Conservation (phyloP, 2,329 filamentous ascomycete genomes). For the Lasiodiplodia gonubiensis region DNA sequence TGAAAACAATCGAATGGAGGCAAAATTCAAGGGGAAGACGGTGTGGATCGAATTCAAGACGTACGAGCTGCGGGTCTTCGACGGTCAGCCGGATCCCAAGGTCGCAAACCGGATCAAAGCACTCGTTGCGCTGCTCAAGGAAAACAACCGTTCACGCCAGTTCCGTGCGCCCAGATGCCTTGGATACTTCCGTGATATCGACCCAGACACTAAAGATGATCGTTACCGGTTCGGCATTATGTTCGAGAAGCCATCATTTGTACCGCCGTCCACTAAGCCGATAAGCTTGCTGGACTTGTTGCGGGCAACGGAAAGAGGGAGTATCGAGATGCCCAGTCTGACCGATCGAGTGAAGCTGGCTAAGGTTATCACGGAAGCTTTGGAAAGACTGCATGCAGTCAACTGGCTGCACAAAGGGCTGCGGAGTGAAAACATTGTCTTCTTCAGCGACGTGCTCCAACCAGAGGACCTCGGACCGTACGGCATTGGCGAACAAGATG, state of each 20-base stretch:
- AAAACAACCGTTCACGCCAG: conserved; percentile 35
- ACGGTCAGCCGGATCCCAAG: conserved; percentile 37
- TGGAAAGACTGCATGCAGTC: conserved; percentile 62
- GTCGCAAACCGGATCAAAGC: conserved; percentile 41
- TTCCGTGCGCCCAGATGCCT: conserved; percentile 45
- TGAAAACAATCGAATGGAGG: conserved; percentile 39
- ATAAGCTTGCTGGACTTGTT: conserved; percentile 58
- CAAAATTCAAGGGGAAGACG: conserved; percentile 33
- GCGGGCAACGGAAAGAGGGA: conserved; percentile 29
- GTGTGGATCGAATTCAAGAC: conserved; percentile 50
- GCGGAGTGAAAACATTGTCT: conserved; percentile 60
- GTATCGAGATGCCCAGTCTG: conserved; percentile 52
- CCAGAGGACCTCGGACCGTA: not conserved
- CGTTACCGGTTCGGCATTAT: conserved; percentile 58
- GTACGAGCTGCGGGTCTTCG: conserved; percentile 36
- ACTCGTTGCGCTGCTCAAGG: conserved; percentile 42
- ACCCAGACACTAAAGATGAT: conserved; percentile 33
- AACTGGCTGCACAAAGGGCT: conserved; percentile 66
- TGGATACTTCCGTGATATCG: conserved; percentile 44
- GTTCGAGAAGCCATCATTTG: conserved; percentile 56
- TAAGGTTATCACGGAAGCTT: conserved; percentile 57
- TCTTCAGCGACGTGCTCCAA: conserved; percentile 48
- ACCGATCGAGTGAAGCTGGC: conserved; percentile 60
- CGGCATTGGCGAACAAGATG: not conserved
- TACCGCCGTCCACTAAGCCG: conserved; percentile 49